Conservation (phyloP, 768 basidiomycete species). For the Candolleomyces aberdarensis region DNA sequence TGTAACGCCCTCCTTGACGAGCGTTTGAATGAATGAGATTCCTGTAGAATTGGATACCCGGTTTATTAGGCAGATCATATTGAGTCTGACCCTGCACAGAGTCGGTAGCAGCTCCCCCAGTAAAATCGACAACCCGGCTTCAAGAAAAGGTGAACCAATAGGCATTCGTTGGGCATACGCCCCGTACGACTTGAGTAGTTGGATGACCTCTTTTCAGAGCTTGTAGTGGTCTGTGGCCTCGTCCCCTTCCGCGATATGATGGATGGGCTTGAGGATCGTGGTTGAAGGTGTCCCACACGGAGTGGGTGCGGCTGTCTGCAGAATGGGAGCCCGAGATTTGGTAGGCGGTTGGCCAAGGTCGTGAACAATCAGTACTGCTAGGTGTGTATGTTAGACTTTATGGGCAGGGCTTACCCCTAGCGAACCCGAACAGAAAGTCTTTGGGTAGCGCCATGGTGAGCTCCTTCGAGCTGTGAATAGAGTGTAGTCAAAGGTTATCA, state of each 20-base stretch:
- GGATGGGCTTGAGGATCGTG: slow-evolving; percentile 40
- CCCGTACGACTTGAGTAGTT: slow-evolving; percentile 57
- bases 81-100: slow-evolving; percentile 14
- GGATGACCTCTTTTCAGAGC: slow-evolving; percentile 63
- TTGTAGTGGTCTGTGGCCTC: slow-evolving; percentile 67
- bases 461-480: background rate
- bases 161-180: slow-evolving; percentile 69
- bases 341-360: slow-evolving; percentile 46
- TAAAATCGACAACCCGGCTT: slow-evolving; percentile 63
- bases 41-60: slow-evolving; percentile 66
- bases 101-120: background rate
- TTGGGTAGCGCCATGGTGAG: slow-evolving; percentile 21
- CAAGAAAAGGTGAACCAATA: slow-evolving; percentile 77
- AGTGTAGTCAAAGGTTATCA: too few relatives aligned
- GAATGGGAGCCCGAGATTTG: slow-evolving; percentile 67
- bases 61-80: slow-evolving; percentile 62
- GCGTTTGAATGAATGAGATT: slow-evolving; percentile 62
- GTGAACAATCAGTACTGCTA: too few relatives aligned
- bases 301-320: slow-evolving; percentile 54
- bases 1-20: slow-evolving; percentile 55
- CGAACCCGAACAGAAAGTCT: slow-evolving; percentile 32
- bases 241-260: too few relatives aligned
- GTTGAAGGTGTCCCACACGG: slow-evolving; percentile 75
- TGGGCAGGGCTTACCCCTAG: slow-evolving; percentile 24
- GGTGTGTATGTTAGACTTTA: background rate